phyloP scores from a whole-genome alignment of 2,329 filamentous ascomycete genomes.

The Ophiostoma ulmi region DNA sequence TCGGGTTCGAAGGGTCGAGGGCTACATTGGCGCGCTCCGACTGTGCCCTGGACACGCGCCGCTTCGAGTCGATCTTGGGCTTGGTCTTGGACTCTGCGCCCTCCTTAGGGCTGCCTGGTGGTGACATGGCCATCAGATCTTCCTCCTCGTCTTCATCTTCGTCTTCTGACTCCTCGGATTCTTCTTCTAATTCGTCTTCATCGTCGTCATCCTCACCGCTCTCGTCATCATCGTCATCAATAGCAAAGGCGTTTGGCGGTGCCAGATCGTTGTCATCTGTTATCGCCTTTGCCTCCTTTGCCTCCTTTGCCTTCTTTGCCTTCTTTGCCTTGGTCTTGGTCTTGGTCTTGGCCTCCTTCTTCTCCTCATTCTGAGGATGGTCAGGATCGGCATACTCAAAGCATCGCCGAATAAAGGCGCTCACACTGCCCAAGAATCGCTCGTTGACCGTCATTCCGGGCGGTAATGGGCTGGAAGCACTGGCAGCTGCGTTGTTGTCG shows the following conservation, averaged over 20 bases:
- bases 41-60: constrained; percentile 54
- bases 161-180: constrained; percentile 37
- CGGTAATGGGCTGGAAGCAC: constrained; percentile 30
- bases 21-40: constrained; percentile 77
- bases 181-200: constrained; percentile 57
- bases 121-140: constrained; percentile 56
- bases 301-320: constrained; percentile 14
- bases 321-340: neutral
- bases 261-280: constrained; percentile 33
- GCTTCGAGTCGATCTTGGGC: constrained; percentile 29
- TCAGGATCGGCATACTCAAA: constrained; percentile 98
- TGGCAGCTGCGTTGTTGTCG: neutral
- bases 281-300: constrained; percentile 7
- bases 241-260: constrained; percentile 57
- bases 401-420: constrained; percentile 89
- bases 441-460: constrained; percentile 66
- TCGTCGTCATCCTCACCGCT: constrained; percentile 47
- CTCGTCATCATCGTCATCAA: constrained; percentile 67
- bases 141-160: constrained; percentile 32
- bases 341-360: constrained; percentile 9
- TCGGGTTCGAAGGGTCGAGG: constrained; percentile 83
- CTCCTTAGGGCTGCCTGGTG: constrained; percentile 36
- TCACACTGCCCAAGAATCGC: constrained; percentile 85
- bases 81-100: constrained; percentile 31
- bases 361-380: constrained; percentile 55